Evolutionary conservation across 768 basidiomycete genomes (phyloP).

Genomic region (Mrakia hoshinonis): DNA sequence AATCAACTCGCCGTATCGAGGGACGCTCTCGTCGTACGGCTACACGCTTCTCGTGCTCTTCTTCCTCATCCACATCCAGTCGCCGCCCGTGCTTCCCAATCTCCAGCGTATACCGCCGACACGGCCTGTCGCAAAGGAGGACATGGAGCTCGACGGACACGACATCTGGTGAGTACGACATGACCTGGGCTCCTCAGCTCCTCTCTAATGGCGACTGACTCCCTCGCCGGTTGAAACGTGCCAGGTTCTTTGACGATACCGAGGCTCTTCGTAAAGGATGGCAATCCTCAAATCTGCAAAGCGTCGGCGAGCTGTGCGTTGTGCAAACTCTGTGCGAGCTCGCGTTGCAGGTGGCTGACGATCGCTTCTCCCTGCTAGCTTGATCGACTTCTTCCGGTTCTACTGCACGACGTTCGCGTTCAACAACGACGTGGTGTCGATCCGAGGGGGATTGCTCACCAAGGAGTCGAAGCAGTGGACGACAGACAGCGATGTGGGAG

Average conservation of each 20-base stretch:
- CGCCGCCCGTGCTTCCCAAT: slow-evolving; percentile 91
- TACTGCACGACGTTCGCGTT: slow-evolving; percentile 89
- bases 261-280: slow-evolving; percentile 83
- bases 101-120: slow-evolving; percentile 88
- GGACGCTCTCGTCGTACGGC: slow-evolving; percentile 76
- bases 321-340: not conserved
- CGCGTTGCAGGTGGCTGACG: not conserved
- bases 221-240: not conserved
- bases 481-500: slow-evolving; percentile 57
- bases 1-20: slow-evolving; percentile 97
- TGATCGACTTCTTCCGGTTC: slow-evolving; percentile 97
- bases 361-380: slow-evolving; percentile 44
- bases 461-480: slow-evolving; percentile 94
- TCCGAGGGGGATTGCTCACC: slow-evolving; percentile 75
- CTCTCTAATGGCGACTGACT: not conserved
- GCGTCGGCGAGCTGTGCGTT: slow-evolving; percentile 80
- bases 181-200: too few species aligned
- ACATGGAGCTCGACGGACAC: slow-evolving; percentile 57
- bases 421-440: slow-evolving; percentile 81
- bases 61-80: slow-evolving; percentile 95
- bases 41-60: slow-evolving; percentile 97
- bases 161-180: slow-evolving; percentile 73
- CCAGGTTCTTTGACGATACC: slow-evolving; percentile 87
- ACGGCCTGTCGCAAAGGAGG: slow-evolving; percentile 47
- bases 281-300: slow-evolving; percentile 87